Base-by-base conservation (phyloP, 805 yeast genomes). In the Zygoascus bituminiphila region DNA sequence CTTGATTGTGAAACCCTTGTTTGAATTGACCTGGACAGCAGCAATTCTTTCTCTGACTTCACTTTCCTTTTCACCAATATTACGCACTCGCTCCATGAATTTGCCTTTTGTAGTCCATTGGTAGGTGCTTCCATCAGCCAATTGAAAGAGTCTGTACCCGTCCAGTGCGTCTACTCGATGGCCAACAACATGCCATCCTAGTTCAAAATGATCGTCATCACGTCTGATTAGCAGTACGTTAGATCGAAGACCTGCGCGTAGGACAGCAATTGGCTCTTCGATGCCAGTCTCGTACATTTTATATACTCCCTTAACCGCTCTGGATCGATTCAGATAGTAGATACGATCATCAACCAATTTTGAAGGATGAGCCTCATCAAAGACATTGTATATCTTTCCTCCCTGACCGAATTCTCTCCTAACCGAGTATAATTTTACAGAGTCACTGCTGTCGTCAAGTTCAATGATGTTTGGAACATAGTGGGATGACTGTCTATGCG, bases 1-100 rank as follows among this genome's bases (percentile, higher is more conserved):
- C 49, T 62, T 64, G 42, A 81, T 59, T 42, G 77, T 77, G 64
- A 81, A 80, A 5, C 84, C 84, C 31, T 70, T 63, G 22, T 56
- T 56, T 6, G 78, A 81, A 26, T 76, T 74, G n/a, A 79, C 73
- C 43, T 68, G 63, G 25, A 78, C 81, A 50, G 70, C 72, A 12
- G 77, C 85, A n/a, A 82, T 75, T 46, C 86, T 70, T 59, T 78
- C 81, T 42, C 84, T 70, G 15, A 82, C 70, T 59, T 80, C 86
- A 20, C 78, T 70, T 54, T 78, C 84, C 61, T 76, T 77, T 58
- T 81, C 83, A 9, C 85, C 86, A 12, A 74, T 59, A 55, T 81
- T 79, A 42, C 64, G 67, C 22, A 80, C 82, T 51, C 68, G 68
- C 60, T 81, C 86, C 45, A 81, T 65, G 63, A 69, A 77, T 54